These are phyloP conservation scores for Puccinellia tenuiflora DNA, from an alignment of 176 grass and related monocot species.

Conservation along the genomic window DNA sequence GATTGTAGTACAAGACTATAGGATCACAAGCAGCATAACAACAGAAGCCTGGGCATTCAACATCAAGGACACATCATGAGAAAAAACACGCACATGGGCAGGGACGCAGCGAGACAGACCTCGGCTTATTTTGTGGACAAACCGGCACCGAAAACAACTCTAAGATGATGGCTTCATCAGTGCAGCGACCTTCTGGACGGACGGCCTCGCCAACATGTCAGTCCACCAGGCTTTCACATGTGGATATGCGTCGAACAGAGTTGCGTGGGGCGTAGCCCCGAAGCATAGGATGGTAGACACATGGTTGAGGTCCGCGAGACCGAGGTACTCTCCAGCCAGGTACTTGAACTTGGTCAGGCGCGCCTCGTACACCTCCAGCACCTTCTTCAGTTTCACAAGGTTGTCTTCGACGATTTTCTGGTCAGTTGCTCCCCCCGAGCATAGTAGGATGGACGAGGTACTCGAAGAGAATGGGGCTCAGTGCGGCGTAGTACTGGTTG, in stretches of 20 bases:
- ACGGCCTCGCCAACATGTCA: slow-evolving; percentile 32
- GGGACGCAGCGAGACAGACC: background rate
- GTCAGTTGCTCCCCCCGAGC: slow-evolving; percentile 44
- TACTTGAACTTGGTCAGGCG: slow-evolving; percentile 48
- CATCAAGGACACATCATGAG: background rate
- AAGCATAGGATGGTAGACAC: slow-evolving; percentile 34
- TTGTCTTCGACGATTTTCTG: slow-evolving; percentile 32
- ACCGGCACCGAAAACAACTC: background rate
- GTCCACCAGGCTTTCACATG: slow-evolving; percentile 77
- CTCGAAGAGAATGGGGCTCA: slow-evolving; percentile 37
- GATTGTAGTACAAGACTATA: too few species aligned
- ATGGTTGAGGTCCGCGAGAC: slow-evolving; percentile 57
- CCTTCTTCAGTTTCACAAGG: slow-evolving; percentile 47
- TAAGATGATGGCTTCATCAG: slow-evolving; percentile 29
- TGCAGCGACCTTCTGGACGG: slow-evolving; percentile 34
- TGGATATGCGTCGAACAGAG: slow-evolving; percentile 37
- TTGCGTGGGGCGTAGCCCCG: slow-evolving; percentile 26
- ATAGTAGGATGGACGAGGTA: slow-evolving; percentile 22
- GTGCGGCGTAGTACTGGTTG: slow-evolving; percentile 37
- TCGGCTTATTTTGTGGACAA: slow-evolving; percentile 23
- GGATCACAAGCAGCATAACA: background rate
- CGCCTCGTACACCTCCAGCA: slow-evolving; percentile 53
- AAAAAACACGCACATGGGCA: background rate
- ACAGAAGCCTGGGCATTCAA: background rate
- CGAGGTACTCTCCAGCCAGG: slow-evolving; percentile 63